These are phyloP conservation scores for Dothidotthia symphoricarpi DNA, from an alignment of 2,329 filamentous ascomycete genomes.

Conservation along the genomic window DNA sequence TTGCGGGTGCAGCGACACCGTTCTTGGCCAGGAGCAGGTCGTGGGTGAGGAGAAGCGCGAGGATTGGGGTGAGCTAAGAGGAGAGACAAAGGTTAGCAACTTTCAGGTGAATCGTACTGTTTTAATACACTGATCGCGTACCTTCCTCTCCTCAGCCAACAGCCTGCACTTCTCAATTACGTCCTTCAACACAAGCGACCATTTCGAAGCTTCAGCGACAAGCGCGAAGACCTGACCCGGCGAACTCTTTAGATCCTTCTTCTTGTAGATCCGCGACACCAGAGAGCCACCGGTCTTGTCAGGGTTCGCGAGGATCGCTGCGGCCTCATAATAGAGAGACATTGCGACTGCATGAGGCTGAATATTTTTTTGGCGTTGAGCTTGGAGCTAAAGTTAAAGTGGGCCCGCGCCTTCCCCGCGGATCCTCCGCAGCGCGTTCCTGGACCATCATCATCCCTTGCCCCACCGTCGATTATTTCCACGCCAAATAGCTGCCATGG, in stretches of 20 bases:
- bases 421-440: too few relatives aligned
- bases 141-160: slow-evolving; percentile 79
- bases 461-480: too few relatives aligned
- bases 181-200: slow-evolving; percentile 81
- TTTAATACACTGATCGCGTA: too few relatives aligned
- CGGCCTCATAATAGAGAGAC: slow-evolving; percentile 95
- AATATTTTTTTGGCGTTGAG: slow-evolving; percentile 10
- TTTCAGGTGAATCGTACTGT: too few relatives aligned
- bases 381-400: slow-evolving; percentile 15
- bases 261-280: slow-evolving; percentile 78
- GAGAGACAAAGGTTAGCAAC: slow-evolving; percentile 6
- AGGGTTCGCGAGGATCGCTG: slow-evolving; percentile 65
- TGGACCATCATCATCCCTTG: too few relatives aligned
- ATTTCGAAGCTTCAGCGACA: slow-evolving; percentile 83
- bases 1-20: slow-evolving; percentile 76
- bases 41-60: slow-evolving; percentile 80
- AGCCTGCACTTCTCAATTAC: slow-evolving; percentile 81
- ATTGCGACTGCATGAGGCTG: slow-evolving; percentile 50
- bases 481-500: too few relatives aligned
- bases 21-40: slow-evolving; percentile 79
- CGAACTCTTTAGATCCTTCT: slow-evolving; percentile 71
- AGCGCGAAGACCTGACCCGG: slow-evolving; percentile 84
- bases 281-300: slow-evolving; percentile 74
- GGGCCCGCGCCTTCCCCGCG: not conserved
- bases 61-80: slow-evolving; percentile 69